Conservation (phyloP, 805 yeast genomes). For the Candida sithepensis region DNA sequence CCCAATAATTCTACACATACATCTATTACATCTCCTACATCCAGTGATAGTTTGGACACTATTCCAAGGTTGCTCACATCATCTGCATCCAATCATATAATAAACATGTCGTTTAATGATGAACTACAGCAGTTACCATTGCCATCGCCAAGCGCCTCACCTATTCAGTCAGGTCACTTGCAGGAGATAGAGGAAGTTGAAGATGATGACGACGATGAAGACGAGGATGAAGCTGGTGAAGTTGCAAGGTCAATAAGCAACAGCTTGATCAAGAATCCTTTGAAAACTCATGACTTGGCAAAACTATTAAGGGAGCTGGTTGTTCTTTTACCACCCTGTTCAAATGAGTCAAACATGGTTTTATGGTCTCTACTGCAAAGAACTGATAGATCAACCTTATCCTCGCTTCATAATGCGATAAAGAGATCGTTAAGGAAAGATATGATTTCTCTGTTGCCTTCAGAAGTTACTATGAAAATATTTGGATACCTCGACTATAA, state of each 20-base stretch:
- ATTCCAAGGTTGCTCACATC: conserved; percentile 13
- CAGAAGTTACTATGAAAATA: conserved; percentile 67
- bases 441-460: conserved; percentile 64
- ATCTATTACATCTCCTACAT: conserved; percentile 15
- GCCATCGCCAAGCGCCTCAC: conserved; percentile 68
- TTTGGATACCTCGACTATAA: conserved; percentile 59
- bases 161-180: conserved; percentile 35
- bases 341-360: conserved; percentile 47
- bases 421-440: conserved; percentile 66
- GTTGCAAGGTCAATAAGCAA: not conserved
- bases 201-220: conserved; percentile 2
- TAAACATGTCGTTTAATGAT: conserved; percentile 9
- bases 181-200: conserved; percentile 18
- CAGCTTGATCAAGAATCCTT: not conserved
- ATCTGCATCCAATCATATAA: conserved; percentile 6
- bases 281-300: conserved; percentile 36
- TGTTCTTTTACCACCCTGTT: conserved; percentile 40
- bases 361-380: conserved; percentile 48
- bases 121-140: conserved; percentile 47
- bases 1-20: not conserved
- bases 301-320: conserved; percentile 34
- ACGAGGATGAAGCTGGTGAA: not conserved
- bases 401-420: conserved; percentile 52
- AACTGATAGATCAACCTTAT: conserved; percentile 57
- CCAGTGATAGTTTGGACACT: conserved; percentile 11